Evolutionary conservation across 495 filamentous ascomycete genomes (phyloP).

Genomic region (Mytilinidion resinicola): DNA sequence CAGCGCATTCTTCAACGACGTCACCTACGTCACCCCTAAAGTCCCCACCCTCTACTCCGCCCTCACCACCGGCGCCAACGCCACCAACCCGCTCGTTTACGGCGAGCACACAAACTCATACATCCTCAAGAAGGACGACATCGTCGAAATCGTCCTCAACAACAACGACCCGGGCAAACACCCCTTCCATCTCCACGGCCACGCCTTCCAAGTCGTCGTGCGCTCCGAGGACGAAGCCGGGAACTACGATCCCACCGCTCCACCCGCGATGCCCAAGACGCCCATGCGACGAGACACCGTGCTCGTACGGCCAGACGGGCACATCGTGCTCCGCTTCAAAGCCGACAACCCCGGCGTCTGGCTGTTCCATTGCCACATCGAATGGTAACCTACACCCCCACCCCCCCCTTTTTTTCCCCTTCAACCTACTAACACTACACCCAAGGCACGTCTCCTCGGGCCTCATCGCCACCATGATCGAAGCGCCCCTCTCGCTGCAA

Average conservation of each 20-base stretch:
- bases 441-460: conserved; percentile 64
- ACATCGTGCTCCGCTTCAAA: conserved; percentile 44
- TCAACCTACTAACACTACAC: background rate
- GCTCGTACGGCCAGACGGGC: conserved; percentile 43
- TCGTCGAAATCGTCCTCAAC: conserved; percentile 76
- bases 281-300: conserved; percentile 58
- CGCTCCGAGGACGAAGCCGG: conserved; percentile 49
- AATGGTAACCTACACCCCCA: conserved; percentile 18
- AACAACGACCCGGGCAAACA: conserved; percentile 68
- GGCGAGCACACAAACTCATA: conserved; percentile 65
- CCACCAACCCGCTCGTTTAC: conserved; percentile 62
- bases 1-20: conserved; percentile 75
- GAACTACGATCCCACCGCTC: conserved; percentile 40
- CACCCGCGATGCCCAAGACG: conserved; percentile 38
- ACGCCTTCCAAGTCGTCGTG: conserved; percentile 68
- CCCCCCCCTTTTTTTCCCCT: background rate
- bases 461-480: conserved; percentile 64
- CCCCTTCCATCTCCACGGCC: conserved; percentile 86
- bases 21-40: conserved; percentile 65
- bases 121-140: conserved; percentile 58
- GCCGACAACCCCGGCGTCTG: conserved; percentile 66
- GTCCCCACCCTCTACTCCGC: conserved; percentile 77
- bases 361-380: conserved; percentile 62
- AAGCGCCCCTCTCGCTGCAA: conserved; percentile 61
- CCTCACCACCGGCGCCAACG: conserved; percentile 55